Conservation (phyloP, 2,329 filamentous ascomycete genomes). For the Zasmidium cellare region DNA sequence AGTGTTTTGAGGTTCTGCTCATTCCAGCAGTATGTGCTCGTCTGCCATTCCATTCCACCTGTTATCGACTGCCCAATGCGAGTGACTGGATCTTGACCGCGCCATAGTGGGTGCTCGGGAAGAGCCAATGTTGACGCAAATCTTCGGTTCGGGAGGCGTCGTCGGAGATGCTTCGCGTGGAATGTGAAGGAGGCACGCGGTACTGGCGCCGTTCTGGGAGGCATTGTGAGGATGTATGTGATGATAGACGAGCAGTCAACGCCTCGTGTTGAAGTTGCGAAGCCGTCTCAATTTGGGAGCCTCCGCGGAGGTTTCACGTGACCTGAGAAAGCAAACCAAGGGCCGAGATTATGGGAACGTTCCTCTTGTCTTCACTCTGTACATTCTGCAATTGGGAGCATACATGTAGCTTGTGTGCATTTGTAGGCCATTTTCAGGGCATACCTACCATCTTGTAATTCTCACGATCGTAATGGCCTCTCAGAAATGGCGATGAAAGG, state of each 20-base stretch:
- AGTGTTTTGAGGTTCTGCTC: slow-evolving; percentile 24
- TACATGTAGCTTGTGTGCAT: too few relatives aligned
- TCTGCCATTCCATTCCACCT: slow-evolving; percentile 30
- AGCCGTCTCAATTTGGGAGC: background rate
- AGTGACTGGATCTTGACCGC: slow-evolving; percentile 16
- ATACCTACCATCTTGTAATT: too few relatives aligned
- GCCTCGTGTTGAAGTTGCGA: too few relatives aligned
- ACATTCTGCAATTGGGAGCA: too few relatives aligned
- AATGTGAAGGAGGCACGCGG: slow-evolving; percentile 14
- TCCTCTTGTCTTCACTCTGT: too few relatives aligned
- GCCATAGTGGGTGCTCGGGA: slow-evolving; percentile 17
- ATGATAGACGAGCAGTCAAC: too few relatives aligned
- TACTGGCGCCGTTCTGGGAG: slow-evolving; percentile 1
- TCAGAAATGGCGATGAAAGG: too few relatives aligned
- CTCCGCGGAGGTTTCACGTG: too few relatives aligned
- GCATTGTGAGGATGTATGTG: background rate
- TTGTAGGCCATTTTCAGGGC: too few relatives aligned
- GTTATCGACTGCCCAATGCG: slow-evolving; percentile 21
- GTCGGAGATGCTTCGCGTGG: slow-evolving; percentile 16
- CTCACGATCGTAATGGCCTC: too few relatives aligned
- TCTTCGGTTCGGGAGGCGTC: slow-evolving; percentile 1
- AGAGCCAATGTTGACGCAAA: slow-evolving; percentile 6
- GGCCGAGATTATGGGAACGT: too few relatives aligned
- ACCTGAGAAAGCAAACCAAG: too few relatives aligned
- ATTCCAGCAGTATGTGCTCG: slow-evolving; percentile 28